Base-by-base conservation (phyloP, 2,329 filamentous ascomycete genomes). In the Hirsutella rhossiliensis region DNA sequence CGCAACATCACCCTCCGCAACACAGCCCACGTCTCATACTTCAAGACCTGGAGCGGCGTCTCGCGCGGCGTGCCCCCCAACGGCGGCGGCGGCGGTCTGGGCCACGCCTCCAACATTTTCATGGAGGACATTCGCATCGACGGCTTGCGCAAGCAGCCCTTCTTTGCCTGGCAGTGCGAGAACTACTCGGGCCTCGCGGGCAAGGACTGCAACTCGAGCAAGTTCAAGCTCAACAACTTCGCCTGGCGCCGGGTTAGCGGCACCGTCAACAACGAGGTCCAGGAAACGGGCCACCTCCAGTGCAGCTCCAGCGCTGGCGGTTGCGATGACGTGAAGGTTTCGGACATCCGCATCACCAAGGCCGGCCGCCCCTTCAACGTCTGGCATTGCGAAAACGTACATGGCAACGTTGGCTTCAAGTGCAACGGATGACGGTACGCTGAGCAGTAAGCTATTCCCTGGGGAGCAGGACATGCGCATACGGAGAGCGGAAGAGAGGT, bases 11-110 rank as follows among this genome's bases (percentile, higher is more conserved):
- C 59, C 3, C 66, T 67, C 42, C 50, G 63, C 40, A 63, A 70
- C 45, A 74, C 69, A 4, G 52, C 64, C 1, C 67, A 75, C 47
- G 69, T 63, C 1, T 64, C 63, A n/a, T 75, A 75, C 49, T 55
- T 78, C 47, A 79, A 80, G 60, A 78, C 74, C 0, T 80, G 76
- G 76, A 73, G 72, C 0, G 73, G 71, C 17, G 57, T 69, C 11
- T 63, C 64, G 31, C 62, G 63, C 27, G 69, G 72, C 17, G 71
- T 67, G 42, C 72, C 72, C 2, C 75, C 74, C 1, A 79, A 80
- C 49, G 75, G 76, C 15, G 76, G 74, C 2, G 75, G 75, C 11
- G 75, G 72, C 15, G 76, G 75, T 3, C 52, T 69, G 0, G 75
- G 75, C 11, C 64, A 51, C 38, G 60, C 57, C 4, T 44, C 49